Conservation (phyloP, 306 rosid species). For the Betula pendula region DNA sequence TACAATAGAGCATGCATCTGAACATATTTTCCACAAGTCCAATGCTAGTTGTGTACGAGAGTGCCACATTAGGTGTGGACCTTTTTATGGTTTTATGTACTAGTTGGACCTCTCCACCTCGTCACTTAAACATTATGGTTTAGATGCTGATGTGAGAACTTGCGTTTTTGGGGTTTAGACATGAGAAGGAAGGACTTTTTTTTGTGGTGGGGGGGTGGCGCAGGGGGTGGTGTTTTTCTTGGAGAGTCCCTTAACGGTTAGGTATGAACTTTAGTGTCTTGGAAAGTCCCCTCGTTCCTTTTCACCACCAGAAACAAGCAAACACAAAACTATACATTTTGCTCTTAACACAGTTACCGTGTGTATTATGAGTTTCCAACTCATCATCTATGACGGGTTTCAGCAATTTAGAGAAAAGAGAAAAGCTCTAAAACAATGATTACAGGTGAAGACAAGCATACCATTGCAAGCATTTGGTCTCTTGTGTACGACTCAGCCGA, state of each 20-base stretch:
- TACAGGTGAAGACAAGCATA: constrained; percentile 10
- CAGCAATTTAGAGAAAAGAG: neutral
- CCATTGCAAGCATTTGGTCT: constrained; percentile 83
- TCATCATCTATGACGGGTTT: neutral
- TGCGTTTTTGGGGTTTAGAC: too few relatives aligned
- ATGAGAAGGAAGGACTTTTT: too few relatives aligned
- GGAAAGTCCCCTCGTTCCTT: neutral
- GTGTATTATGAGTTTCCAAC: neutral
- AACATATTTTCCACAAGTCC: neutral
- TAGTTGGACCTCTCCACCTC: neutral
- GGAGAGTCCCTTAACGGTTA: too few relatives aligned
- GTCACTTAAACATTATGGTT: neutral
- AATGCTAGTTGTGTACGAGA: neutral
- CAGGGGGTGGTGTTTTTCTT: too few relatives aligned
- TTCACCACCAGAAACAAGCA: neutral
- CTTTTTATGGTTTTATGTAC: neutral
- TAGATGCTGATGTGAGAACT: neutral
- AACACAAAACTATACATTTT: neutral
- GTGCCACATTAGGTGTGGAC: neutral
- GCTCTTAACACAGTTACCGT: neutral
- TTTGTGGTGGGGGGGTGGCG: too few relatives aligned
- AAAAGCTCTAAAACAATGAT: neutral
- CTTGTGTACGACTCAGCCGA: constrained; percentile 85
- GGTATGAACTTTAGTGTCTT: neutral
- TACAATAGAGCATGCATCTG: neutral